Percentiles rank a stretch among this genome's conserved stretches.
phyloP scores from a whole-genome alignment of 1,284 basidiomycete genomes.

The Phylloboletellus chloephorus region DNA sequence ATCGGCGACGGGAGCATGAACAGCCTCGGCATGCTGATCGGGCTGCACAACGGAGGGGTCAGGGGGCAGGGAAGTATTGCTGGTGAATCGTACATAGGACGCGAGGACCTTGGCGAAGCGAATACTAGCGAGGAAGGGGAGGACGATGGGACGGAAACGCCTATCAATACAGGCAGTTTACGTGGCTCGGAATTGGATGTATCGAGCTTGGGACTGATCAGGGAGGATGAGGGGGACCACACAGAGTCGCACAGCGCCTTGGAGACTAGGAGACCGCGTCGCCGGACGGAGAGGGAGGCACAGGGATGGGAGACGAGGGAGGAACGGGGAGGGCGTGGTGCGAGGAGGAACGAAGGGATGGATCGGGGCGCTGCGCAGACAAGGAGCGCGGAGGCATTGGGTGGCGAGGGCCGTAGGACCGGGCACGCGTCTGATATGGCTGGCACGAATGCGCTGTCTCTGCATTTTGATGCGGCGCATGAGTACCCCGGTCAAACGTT shows the following conservation, averaged over 20 bases:
- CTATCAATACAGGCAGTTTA: conserved; percentile 19
- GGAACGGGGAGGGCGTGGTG: conserved; percentile 18
- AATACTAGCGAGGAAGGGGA: conserved; percentile 14
- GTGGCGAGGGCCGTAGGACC: conserved; percentile 14
- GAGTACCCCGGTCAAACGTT: conserved; percentile 15
- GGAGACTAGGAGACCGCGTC: conserved; percentile 15
- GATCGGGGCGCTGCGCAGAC: conserved; percentile 22
- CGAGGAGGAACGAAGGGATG: conserved; percentile 22
- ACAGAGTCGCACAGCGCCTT: conserved; percentile 8
- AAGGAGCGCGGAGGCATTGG: conserved; percentile 21
- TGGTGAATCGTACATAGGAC: conserved; percentile 18
- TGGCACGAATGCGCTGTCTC: conserved; percentile 30
- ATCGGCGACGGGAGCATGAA: conserved; percentile 22
- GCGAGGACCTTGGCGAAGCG: conserved; percentile 11
- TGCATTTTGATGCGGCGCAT: conserved; percentile 33
- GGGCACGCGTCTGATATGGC: conserved; percentile 19
- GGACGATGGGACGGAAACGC: conserved; percentile 18
- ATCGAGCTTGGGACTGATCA: conserved; percentile 30
- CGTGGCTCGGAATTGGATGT: conserved; percentile 15
- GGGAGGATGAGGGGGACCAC: conserved; percentile 27
- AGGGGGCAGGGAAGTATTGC: conserved; percentile 22
- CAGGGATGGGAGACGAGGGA: conserved; percentile 12
- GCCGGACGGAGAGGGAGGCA: conserved; percentile 16
- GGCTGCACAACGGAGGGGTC: conserved; percentile 30
- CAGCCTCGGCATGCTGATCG: conserved; percentile 28